Evolutionary conservation across 2,329 filamentous ascomycete species (phyloP).

Genomic region (Colletotrichum acutatum): DNA sequence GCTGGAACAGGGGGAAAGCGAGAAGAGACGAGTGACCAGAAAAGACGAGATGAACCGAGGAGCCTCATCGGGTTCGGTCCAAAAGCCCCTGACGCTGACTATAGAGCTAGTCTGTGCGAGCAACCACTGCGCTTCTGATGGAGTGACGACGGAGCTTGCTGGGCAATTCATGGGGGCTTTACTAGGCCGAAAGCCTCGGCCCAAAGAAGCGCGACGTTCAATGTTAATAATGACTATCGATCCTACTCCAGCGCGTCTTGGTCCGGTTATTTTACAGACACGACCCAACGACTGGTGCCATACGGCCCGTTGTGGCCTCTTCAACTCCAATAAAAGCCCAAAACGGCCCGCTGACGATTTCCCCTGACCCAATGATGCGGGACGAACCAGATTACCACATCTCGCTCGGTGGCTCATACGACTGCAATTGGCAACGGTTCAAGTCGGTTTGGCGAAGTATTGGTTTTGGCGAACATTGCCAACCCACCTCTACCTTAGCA

Average conservation of each 20-base stretch:
- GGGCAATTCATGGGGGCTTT: neutral
- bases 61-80: slow-evolving; percentile 24
- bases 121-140: slow-evolving; percentile 6
- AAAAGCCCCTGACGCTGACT: slow-evolving; percentile 1
- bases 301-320: neutral
- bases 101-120: slow-evolving; percentile 12
- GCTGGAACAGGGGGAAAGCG: slow-evolving; percentile 28
- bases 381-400: slow-evolving; percentile 21
- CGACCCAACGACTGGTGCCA: neutral
- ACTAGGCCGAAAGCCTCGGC: neutral
- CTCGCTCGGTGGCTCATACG: neutral
- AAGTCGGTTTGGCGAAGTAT: slow-evolving; percentile 29
- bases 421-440: slow-evolving; percentile 10
- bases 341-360: slow-evolving; percentile 7
- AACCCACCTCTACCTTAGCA: slow-evolving; percentile 8
- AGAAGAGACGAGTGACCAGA: slow-evolving; percentile 13
- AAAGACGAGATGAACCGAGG: slow-evolving; percentile 30
- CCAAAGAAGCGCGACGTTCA: neutral
- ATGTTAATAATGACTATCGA: neutral
- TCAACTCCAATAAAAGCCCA: slow-evolving; percentile 23
- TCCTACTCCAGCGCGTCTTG: neutral
- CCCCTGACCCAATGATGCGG: slow-evolving; percentile 18
- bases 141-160: neutral
- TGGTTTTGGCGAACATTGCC: slow-evolving; percentile 11
- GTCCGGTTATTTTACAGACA: neutral